Conservation (phyloP, 768 basidiomycete species). For the Coprinellus aureogranulatus region DNA sequence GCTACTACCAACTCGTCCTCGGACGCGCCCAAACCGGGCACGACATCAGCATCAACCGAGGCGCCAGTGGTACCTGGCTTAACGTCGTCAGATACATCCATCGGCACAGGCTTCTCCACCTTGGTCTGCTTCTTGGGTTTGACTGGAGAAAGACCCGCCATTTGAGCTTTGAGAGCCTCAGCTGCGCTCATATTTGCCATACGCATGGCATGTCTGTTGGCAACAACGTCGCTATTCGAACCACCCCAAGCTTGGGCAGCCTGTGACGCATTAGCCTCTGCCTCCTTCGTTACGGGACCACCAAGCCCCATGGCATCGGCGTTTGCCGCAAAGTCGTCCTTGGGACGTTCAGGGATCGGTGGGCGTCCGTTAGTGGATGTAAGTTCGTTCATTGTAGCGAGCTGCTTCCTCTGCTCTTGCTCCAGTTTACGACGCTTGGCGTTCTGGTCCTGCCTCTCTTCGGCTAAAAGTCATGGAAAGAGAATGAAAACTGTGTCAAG, state of each 20-base stretch:
- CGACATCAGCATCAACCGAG: neutral
- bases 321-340: slow-evolving; percentile 67
- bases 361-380: slow-evolving; percentile 34
- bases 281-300: slow-evolving; percentile 56
- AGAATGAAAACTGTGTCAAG: slow-evolving; percentile 14
- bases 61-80: neutral
- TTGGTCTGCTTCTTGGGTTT: slow-evolving; percentile 23
- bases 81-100: neutral
- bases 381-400: slow-evolving; percentile 34
- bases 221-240: slow-evolving; percentile 87
- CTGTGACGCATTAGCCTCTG: slow-evolving; percentile 52
- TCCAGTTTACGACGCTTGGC: slow-evolving; percentile 81
- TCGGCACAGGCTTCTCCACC: neutral
- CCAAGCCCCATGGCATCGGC: slow-evolving; percentile 79
- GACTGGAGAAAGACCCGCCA: slow-evolving; percentile 57
- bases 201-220: slow-evolving; percentile 84
- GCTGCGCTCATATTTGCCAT: slow-evolving; percentile 98
- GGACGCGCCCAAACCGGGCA: slow-evolving; percentile 10
- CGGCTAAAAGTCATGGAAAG: slow-evolving; percentile 55
- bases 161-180: slow-evolving; percentile 87
- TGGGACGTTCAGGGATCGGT: slow-evolving; percentile 67
- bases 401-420: slow-evolving; percentile 34
- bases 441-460: slow-evolving; percentile 90
- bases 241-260: slow-evolving; percentile 76
- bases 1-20: slow-evolving; percentile 25